Conservation (phyloP, 1,139 yeast species). For the Saccharomycopsis hybrid region DNA sequence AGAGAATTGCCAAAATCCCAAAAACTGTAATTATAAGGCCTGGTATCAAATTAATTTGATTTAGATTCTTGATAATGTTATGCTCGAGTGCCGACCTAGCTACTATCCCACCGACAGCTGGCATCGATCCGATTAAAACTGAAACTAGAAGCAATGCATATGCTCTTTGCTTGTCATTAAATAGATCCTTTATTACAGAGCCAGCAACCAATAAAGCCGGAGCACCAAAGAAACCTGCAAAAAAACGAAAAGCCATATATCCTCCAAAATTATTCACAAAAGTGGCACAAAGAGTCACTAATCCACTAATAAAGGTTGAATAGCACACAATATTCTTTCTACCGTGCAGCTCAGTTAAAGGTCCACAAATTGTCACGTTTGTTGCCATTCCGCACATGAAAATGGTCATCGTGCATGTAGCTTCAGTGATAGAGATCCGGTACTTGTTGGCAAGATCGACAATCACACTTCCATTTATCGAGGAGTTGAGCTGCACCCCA, state of each 20-base stretch:
- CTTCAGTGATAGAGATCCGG: slow-evolving; percentile 1
- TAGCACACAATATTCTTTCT: slow-evolving; percentile 17
- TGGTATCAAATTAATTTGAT: slow-evolving; percentile 14
- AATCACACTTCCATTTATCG: slow-evolving; percentile 13
- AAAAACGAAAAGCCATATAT: slow-evolving; percentile 9
- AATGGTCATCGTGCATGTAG: slow-evolving; percentile 6
- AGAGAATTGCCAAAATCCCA: slow-evolving; percentile 10
- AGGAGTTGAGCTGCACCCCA: slow-evolving; percentile 17
- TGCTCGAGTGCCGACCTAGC: slow-evolving; percentile 1
- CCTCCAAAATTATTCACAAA: not conserved
- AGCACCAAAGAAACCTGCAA: slow-evolving; percentile 16
- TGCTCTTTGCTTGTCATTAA: slow-evolving; percentile 10
- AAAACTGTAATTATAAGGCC: slow-evolving; percentile 7
- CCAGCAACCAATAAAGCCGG: slow-evolving; percentile 17
- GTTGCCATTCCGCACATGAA: slow-evolving; percentile 15
- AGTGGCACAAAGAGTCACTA: slow-evolving; percentile 2
- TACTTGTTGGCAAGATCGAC: slow-evolving; percentile 5
- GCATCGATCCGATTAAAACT: slow-evolving; percentile 9
- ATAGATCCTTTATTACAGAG: slow-evolving; percentile 15
- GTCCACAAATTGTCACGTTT: slow-evolving; percentile 15
- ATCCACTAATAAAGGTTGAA: slow-evolving; percentile 11
- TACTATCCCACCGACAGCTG: slow-evolving; percentile 13
- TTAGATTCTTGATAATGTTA: not conserved
- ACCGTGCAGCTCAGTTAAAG: slow-evolving; percentile 17
- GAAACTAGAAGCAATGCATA: slow-evolving; percentile 11